Percentiles rank a stretch among this genome's conserved stretches.
Evolutionary conservation across 2,329 filamentous ascomycete species (phyloP).

Genomic region (Orbilia blumenaviensis): DNA sequence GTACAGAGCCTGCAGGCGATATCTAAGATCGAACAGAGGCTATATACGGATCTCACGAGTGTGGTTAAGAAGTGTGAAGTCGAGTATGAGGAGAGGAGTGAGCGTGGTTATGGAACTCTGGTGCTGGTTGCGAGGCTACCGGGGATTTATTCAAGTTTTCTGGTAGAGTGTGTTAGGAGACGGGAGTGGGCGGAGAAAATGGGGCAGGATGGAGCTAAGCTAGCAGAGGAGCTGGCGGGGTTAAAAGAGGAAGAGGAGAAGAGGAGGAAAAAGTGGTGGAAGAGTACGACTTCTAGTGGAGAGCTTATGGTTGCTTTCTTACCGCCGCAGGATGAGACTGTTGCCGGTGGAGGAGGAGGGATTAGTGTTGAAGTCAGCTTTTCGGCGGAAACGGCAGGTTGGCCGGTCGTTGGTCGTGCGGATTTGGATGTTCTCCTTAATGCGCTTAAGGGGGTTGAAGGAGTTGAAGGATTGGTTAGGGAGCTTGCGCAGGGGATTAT

Average conservation of each 20-base stretch:
- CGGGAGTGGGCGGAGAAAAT: slow-evolving; percentile 93
- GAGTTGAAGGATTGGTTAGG: slow-evolving; percentile 72
- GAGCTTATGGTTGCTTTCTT: slow-evolving; percentile 66
- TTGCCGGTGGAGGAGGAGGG: slow-evolving; percentile 9
- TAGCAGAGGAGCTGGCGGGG: slow-evolving; percentile 90
- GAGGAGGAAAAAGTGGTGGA: slow-evolving; percentile 87
- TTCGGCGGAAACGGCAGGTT: slow-evolving; percentile 71
- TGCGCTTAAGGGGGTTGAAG: slow-evolving; percentile 71
- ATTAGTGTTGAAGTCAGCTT: slow-evolving; percentile 56
- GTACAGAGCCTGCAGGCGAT: slow-evolving; percentile 45
- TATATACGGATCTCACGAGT: slow-evolving; percentile 66
- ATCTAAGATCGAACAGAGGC: slow-evolving; percentile 40
- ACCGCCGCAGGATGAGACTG: slow-evolving; percentile 67
- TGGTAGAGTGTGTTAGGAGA: slow-evolving; percentile 84
- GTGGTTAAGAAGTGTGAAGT: slow-evolving; percentile 77
- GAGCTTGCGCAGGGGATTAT: slow-evolving; percentile 80
- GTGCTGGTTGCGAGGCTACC: slow-evolving; percentile 83
- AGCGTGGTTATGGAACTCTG: slow-evolving; percentile 78
- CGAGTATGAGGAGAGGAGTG: slow-evolving; percentile 74
- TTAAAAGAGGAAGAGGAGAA: slow-evolving; percentile 94
- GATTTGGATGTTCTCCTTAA: slow-evolving; percentile 80
- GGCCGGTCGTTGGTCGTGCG: slow-evolving; percentile 78
- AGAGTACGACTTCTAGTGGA: slow-evolving; percentile 73
- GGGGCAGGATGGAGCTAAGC: slow-evolving; percentile 81
- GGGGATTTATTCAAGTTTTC: slow-evolving; percentile 86